Evolutionary conservation across 306 rosid genomes (phyloP), one percentile per base, ranked within the genome.

Genomic region (Vigna mungo): DNA sequence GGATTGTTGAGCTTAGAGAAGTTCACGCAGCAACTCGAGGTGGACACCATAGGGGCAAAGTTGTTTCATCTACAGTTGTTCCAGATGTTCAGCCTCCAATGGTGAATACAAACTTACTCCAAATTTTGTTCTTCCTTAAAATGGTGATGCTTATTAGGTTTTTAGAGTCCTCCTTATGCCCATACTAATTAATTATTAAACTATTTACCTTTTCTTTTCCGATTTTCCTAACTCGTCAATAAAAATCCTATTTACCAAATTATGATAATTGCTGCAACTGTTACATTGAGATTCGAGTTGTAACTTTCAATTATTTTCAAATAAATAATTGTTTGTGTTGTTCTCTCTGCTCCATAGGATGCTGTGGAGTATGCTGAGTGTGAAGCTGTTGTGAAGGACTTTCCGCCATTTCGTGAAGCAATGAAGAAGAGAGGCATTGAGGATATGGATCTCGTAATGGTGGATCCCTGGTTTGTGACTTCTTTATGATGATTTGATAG

Each of bases 381-480:
- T 70, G 96, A 91, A 85, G 93, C 96, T 59, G 77, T 91, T 79
- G 90, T 91, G 49, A 91, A 91, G 80, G 86, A 91, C 56, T 86
- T 74, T 70, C 96, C 92, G 54, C 92, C 86, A 16, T 91, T 91
- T 80, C 80, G 46, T 20, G 96, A 91, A 78, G 96, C 96, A 69
- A 91, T 91, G 96, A 91, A 91, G 87, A 91, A 79, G 84, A 89
- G 96, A 78, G 96, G 96, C 27, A 91, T 91, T 73, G 96, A 91
- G 78, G 96, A 91, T 86, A 81, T 91, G 92, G 96, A 91, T 82
- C 96, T 91, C 30, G 90, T 91, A 79, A 91, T 89, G 96, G 96
- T 91, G 43, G 96, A 91, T 85, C 85, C 96, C 37, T 91, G 96
- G 96, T 91, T 76, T 53, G 89, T 74, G 68, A 39, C 78, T 30